Base-by-base conservation (phyloP, 495 filamentous ascomycete genomes). In the Hypomontagnella monticulosa region DNA sequence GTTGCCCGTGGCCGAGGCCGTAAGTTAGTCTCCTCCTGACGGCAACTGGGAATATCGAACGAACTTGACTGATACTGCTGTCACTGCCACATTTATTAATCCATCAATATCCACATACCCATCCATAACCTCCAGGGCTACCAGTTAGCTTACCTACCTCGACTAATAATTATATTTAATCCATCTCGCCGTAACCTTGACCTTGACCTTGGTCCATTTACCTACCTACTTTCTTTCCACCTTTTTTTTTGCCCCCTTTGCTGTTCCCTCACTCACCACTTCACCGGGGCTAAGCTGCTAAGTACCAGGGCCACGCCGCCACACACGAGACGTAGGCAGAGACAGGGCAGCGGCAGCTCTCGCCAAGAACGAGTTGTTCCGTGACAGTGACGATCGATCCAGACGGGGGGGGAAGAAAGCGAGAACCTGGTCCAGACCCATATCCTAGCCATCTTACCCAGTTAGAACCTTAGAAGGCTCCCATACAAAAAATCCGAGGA, bases 381-480 rank as follows among this genome's bases (percentile, higher is more conserved):
- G 57, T 67, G 48, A 57, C 60, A 58, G 49, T 57, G 65, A 63
- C 59, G 65, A 68, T 68, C 65, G 65, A 68, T 68, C 55, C 53
- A 68, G 58, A 63, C 65, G 48, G 59, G 58, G 59, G 58, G 57
- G 62, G 12, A 53, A 15, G 41, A 41, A 42, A 32, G 53, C n/a
- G 46, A 47, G 43, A 47, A 14, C 47, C 64, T 63, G 58, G 58
- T 30, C 58, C 59, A 68, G 65, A 55, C 58, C 65, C 53, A 46
- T 47, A 43, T 36, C 33, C 23, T 36, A 46, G 40, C 30, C 23
- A 18, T 32, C 20, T 18, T 47, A 57, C n/a, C 61, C 61, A 63
- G 42, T 67, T 57, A 67, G 30, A 67, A 46, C 57, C 34, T 67
- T 57, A 67, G 30, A 67, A 46, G 51, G 63, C 57, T 67, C 27